Evolutionary conservation across 768 basidiomycete genomes (phyloP).

Genomic region (Boletales sp.): DNA sequence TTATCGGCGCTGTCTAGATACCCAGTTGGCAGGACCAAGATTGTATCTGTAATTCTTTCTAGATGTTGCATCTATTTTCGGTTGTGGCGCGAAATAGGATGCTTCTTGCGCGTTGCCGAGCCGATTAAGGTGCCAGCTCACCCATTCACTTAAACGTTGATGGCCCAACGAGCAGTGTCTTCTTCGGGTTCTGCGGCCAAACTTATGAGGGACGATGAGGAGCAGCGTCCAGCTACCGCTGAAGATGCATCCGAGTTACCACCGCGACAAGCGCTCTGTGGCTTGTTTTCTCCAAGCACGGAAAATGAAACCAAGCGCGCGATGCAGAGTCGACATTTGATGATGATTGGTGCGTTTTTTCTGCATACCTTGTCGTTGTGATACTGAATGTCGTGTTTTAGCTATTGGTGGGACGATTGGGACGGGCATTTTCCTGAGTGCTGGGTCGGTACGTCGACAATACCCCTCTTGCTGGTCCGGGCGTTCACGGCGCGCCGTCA

Average conservation of each 20-base stretch:
- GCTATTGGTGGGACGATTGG: slow-evolving; percentile 58
- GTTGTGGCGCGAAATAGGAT: not conserved
- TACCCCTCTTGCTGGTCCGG: not conserved
- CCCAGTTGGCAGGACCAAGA: slow-evolving; percentile 31
- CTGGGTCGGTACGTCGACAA: slow-evolving; percentile 42
- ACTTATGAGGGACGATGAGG: not conserved
- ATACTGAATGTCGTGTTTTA: slow-evolving; percentile 11
- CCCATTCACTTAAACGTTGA: too few species aligned
- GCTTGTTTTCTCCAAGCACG: slow-evolving; percentile 7
- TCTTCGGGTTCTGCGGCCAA: too few species aligned
- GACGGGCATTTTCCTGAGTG: slow-evolving; percentile 60
- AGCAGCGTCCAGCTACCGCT: not conserved
- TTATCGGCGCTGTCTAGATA: slow-evolving; percentile 14
- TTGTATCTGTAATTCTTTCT: slow-evolving; percentile 15
- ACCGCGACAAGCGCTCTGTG: not conserved
- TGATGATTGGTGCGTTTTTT: slow-evolving; percentile 37
- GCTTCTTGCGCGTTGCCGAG: too few species aligned
- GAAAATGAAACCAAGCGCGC: slow-evolving; percentile 35
- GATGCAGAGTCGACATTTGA: slow-evolving; percentile 39
- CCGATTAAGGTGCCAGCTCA: too few species aligned
- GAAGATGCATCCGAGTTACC: not conserved
- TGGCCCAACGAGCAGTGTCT: too few species aligned
- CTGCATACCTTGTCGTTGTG: not conserved
- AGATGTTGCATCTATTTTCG: slow-evolving; percentile 5
- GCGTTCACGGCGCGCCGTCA: not conserved